Evolutionary conservation across 2,329 filamentous ascomycete genomes (phyloP).

Genomic region (Metarhizium rileyi): DNA sequence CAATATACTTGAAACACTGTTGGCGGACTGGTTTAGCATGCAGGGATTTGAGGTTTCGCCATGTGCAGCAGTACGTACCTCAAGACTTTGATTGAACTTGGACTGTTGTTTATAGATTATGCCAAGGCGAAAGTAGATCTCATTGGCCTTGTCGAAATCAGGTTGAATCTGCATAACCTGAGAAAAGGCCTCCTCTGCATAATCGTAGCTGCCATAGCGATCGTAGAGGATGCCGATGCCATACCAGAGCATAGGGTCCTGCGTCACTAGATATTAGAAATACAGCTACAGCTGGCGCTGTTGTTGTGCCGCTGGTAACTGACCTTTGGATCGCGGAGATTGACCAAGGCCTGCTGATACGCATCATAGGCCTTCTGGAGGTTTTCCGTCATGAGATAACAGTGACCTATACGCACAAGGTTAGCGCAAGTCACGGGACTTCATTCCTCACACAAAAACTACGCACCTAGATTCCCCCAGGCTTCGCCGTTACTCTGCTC

Average conservation of each 20-base stretch:
- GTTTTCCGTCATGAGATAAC: constrained; percentile 98
- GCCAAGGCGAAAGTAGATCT: constrained; percentile 97
- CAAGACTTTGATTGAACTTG: constrained; percentile 84
- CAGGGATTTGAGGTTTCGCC: neutral
- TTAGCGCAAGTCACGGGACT: neutral
- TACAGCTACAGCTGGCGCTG: constrained; percentile 4
- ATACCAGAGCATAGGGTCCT: constrained; percentile 98
- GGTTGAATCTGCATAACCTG: constrained; percentile 99
- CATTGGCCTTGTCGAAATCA: constrained; percentile 95
- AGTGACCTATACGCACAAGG: constrained; percentile 58
- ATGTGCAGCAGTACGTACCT: constrained; percentile 47
- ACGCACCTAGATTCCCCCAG: constrained; percentile 84
- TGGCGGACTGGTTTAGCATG: neutral
- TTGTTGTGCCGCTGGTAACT: constrained; percentile 11
- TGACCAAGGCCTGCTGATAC: constrained; percentile 91
- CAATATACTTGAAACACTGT: constrained; percentile 97
- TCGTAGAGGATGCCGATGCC: constrained; percentile 97
- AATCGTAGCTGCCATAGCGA: constrained; percentile 89
- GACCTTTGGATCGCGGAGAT: constrained; percentile 88
- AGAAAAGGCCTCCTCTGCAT: constrained; percentile 95
- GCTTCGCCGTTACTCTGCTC: constrained; percentile 87
- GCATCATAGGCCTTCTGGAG: constrained; percentile 93
- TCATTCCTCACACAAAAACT: constrained; percentile 15
- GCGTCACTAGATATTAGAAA: neutral
- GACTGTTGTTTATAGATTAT: constrained; percentile 99